phyloP scores from a whole-genome alignment of 2,329 filamentous ascomycete genomes.

The Xylaria sp. region DNA sequence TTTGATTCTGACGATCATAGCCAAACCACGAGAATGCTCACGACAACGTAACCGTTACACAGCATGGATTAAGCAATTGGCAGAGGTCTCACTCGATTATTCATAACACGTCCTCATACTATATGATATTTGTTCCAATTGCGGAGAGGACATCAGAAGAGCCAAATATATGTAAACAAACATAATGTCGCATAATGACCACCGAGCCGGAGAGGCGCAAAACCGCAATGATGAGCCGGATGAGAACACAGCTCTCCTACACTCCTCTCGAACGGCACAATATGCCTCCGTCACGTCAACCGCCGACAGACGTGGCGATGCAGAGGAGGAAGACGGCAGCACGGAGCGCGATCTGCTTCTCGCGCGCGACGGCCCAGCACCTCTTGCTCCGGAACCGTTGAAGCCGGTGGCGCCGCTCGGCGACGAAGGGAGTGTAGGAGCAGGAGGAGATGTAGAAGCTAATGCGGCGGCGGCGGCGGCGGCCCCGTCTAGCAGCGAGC shows the following conservation, averaged over 20 bases:
- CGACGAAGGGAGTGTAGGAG: neutral
- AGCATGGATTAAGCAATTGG: slow-evolving; percentile 1
- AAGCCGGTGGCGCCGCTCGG: slow-evolving; percentile 9
- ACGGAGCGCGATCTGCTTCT: slow-evolving; percentile 17
- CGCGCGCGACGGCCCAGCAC: slow-evolving; percentile 1
- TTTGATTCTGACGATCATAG: neutral
- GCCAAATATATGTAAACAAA: neutral
- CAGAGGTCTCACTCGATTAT: no score
- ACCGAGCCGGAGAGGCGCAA: neutral
- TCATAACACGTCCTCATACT: neutral
- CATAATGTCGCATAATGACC: slow-evolving; percentile 10
- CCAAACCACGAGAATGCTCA: neutral
- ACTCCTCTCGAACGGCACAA: neutral
- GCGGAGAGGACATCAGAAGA: neutral
- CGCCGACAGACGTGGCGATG: neutral
- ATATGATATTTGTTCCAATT: neutral
- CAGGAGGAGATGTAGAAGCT: slow-evolving; percentile 18
- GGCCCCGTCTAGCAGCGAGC: neutral
- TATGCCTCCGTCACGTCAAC: neutral
- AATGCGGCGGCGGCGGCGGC: neutral
- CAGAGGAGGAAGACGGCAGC: slow-evolving; percentile 1
- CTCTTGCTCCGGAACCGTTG: slow-evolving; percentile 5
- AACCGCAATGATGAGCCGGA: slow-evolving; percentile 10
- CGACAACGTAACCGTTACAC: neutral
- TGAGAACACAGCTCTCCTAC: slow-evolving; percentile 31